phyloP scores from a whole-genome alignment of 2,329 filamentous ascomycete species.

The Canariomyces notabilis region DNA sequence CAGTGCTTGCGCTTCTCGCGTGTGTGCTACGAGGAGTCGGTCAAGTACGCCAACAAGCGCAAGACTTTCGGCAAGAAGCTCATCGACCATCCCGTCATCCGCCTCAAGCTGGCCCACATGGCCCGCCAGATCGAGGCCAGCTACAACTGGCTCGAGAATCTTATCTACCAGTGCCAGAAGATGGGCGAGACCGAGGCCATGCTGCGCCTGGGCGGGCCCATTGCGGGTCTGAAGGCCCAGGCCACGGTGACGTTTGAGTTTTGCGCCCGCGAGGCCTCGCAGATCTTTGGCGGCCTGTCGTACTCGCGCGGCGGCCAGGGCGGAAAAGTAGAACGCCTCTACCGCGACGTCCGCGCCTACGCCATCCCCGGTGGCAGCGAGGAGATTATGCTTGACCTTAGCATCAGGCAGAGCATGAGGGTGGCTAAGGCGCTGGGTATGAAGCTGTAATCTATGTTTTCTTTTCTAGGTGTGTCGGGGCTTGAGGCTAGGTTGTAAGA shows the following conservation, averaged over 20 bases:
- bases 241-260: conserved; percentile 93
- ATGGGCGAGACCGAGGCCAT: conserved; percentile 96
- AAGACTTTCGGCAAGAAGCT: conserved; percentile 94
- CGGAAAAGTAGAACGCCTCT: conserved; percentile 89
- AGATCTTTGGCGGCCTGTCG: conserved; percentile 93
- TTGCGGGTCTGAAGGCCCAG: conserved; percentile 91
- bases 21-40: conserved; percentile 92
- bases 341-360: conserved; percentile 92
- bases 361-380: conserved; percentile 93
- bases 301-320: conserved; percentile 94
- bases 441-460: conserved; percentile 84
- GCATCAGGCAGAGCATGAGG: conserved; percentile 72
- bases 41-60: conserved; percentile 97
- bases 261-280: conserved; percentile 90
- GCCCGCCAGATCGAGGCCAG: conserved; percentile 93
- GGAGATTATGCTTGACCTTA: conserved; percentile 98
- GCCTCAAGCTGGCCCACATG: conserved; percentile 97
- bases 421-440: conserved; percentile 90
- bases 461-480: background rate
- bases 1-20: conserved; percentile 93
- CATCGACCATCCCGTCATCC: conserved; percentile 94
- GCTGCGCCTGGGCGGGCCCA: conserved; percentile 89
- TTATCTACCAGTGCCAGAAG: conserved; percentile 86
- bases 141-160: conserved; percentile 94
- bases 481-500: background rate